These are phyloP conservation scores for Gynandropsis gynandra DNA, from an alignment of 345 rosid genomes.

Conservation along the genomic window DNA sequence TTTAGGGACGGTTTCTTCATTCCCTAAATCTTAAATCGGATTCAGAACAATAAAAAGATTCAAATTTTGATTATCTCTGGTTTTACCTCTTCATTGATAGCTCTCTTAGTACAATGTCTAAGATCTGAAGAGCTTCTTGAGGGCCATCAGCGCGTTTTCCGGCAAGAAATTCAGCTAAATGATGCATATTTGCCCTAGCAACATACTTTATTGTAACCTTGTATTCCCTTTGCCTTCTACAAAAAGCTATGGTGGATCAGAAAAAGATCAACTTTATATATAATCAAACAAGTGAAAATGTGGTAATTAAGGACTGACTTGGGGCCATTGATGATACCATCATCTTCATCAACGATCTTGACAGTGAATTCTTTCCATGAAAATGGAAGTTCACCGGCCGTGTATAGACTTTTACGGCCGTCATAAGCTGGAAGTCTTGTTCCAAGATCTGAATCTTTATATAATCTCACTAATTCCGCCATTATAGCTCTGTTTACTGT, in stretches of 20 bases:
- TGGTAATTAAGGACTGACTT: conserved; percentile 37
- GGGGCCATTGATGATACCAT: conserved; percentile 65
- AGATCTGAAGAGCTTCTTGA: conserved; percentile 84
- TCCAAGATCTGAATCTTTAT: conserved; percentile 87
- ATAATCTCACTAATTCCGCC: conserved; percentile 82
- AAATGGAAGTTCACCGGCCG: conserved; percentile 95
- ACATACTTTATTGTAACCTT: conserved; percentile 80
- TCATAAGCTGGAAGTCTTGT: conserved; percentile 95
- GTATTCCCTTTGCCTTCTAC: conserved; percentile 74
- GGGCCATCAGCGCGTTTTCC: conserved; percentile 91
- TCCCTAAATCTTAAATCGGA: too few species aligned
- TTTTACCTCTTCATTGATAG: conserved; percentile 69
- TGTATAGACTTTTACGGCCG: conserved; percentile 93
- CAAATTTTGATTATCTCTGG: too few species aligned
- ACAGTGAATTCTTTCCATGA: conserved; percentile 74
- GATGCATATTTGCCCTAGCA: conserved; percentile 81
- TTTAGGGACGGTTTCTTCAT: too few species aligned
- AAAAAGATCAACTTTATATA: too few species aligned
- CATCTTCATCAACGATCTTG: conserved; percentile 74
- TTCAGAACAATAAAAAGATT: too few species aligned
- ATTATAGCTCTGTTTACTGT: conserved; percentile 81
- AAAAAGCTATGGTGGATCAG: conserved; percentile 13
- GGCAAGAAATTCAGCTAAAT: conserved; percentile 76
- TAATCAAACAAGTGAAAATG: not conserved
- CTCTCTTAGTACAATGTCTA: conserved; percentile 87